Evolutionary conservation across 108 stramenopile species (phyloP).

Genomic region (Skeletonema menzelii): DNA sequence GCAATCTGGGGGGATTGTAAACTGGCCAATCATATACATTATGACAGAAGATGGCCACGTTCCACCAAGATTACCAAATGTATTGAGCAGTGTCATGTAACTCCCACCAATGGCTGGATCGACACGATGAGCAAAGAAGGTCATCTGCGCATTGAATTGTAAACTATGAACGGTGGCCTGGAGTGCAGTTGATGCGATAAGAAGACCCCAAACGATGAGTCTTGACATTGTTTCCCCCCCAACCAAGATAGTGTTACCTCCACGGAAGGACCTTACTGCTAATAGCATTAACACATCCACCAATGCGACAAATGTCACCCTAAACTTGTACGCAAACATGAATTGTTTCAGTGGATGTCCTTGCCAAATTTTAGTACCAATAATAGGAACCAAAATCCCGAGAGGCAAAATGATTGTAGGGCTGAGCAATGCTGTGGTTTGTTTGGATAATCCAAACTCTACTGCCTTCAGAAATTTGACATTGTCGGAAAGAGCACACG

Average conservation of each 20-base stretch:
- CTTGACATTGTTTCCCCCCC: slow-evolving; percentile 34
- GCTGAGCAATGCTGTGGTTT: slow-evolving; percentile 82
- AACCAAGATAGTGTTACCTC: slow-evolving; percentile 17
- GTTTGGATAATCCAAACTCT: slow-evolving; percentile 82
- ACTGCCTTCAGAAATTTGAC: slow-evolving; percentile 90
- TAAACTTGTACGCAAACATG: slow-evolving; percentile 76
- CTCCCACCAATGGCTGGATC: slow-evolving; percentile 98
- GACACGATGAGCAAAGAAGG: slow-evolving; percentile 94
- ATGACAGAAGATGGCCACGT: slow-evolving; percentile 89
- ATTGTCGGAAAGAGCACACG: slow-evolving; percentile 84
- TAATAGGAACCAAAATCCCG: slow-evolving; percentile 80
- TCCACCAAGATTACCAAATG: slow-evolving; percentile 92
- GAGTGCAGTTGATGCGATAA: slow-evolving; percentile 83
- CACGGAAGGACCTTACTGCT: slow-evolving; percentile 40
- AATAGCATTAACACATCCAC: slow-evolving; percentile 78
- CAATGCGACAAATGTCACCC: slow-evolving; percentile 80
- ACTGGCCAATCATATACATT: slow-evolving; percentile 78
- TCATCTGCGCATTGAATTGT: slow-evolving; percentile 98
- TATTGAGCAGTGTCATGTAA: slow-evolving; percentile 99
- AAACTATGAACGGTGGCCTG: slow-evolving; percentile 86
- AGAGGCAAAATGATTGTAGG: slow-evolving; percentile 87
- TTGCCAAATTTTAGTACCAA: slow-evolving; percentile 80
- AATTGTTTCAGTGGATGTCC: slow-evolving; percentile 79
- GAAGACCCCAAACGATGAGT: slow-evolving; percentile 63
- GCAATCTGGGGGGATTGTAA: slow-evolving; percentile 54